These are phyloP conservation scores for Purshia tridentata DNA, from an alignment of 306 rosid genomes.

Conservation along the genomic window DNA sequence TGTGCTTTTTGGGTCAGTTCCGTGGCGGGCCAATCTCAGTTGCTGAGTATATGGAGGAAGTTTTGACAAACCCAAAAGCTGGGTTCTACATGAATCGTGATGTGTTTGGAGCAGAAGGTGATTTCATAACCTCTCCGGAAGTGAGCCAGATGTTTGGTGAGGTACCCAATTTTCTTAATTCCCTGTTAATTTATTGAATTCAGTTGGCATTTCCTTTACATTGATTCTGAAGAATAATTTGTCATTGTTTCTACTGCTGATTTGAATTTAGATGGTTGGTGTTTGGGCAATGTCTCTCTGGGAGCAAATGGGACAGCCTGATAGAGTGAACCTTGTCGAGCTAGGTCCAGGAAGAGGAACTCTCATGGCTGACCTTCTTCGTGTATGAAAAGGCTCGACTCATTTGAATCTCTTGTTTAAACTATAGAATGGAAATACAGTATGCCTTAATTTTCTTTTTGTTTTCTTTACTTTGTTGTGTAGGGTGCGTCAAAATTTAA, in stretches of 20 bases:
- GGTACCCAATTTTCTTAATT: conserved; percentile 23
- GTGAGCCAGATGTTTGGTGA: conserved; percentile 99
- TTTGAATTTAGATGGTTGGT: conserved; percentile 70
- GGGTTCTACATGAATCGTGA: conserved; percentile 91
- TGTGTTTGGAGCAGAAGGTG: conserved; percentile 92
- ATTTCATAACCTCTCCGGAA: conserved; percentile 96
- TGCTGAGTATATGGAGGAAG: conserved; percentile 97
- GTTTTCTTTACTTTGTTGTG: conserved; percentile 15
- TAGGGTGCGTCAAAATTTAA: conserved; percentile 83
- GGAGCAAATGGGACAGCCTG: conserved; percentile 98
- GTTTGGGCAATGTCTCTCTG: conserved; percentile 96
- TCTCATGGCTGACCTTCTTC: conserved; percentile 90
- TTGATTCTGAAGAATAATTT: conserved; percentile 19
- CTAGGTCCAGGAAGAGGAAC: conserved; percentile 98
- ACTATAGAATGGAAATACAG: neutral
- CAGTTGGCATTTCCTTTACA: neutral
- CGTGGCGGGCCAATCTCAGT: conserved; percentile 97
- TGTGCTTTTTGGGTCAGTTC: conserved; percentile 50
- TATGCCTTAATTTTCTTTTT: conserved; percentile 4
- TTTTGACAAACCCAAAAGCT: conserved; percentile 91
- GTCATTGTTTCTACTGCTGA: conserved; percentile 17
- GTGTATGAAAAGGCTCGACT: conserved; percentile 42
- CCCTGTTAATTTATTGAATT: neutral
- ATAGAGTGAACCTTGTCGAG: conserved; percentile 66
- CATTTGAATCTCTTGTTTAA: conserved; percentile 4